Base-by-base conservation (phyloP, 2,329 filamentous ascomycete species). In the Aspergillus ustus region DNA sequence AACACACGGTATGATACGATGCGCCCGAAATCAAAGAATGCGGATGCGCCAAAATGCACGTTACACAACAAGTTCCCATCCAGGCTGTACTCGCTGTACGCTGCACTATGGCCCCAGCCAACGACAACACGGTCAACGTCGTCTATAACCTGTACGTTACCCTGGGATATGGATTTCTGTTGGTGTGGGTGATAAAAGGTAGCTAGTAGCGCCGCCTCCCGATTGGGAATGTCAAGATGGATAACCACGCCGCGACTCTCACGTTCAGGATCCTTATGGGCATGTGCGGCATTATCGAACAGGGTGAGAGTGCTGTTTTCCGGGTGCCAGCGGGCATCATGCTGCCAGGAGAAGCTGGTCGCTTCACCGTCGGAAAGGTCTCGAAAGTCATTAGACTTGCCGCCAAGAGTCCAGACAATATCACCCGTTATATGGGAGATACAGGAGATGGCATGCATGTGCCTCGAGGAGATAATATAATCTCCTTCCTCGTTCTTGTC, bases 1-100 rank as follows among this genome's bases (percentile, higher is more conserved):
- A 83, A 83, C 0, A 80, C 82, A 19, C 86, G 81, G 67, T 88
- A 88, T 56, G 83, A 86, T 70, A 83, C 80, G 2, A 85, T 79
- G 9, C 79, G 69, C 49, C 82, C 78, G 29, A 84, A 72, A 9
- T 73, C 71, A 61, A 84, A 70, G 52, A 77, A 73, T 44, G 82
- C 78, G 20, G 80, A 84, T 40, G 81, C 81, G 15, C 77, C 80
- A 7, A 76, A 78, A 8, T 71, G 66, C 28, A 63, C 66, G 45
- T 73, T 59, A 52, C 71, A 73, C 43, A 70, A 37, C 9, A 73
- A 25, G 11, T 67, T 62, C 2, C 70, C 70, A 6, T 69, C 60
- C 2, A 50, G 45, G 5, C 63, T 68, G 57, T 67, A 85, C 67
- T 87, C 84, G 20, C 80, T 83, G 61, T 80, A 81, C 1, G 82